Evolutionary conservation across 2,329 filamentous ascomycete genomes (phyloP).

Genomic region (Fusarium liriodendri): DNA sequence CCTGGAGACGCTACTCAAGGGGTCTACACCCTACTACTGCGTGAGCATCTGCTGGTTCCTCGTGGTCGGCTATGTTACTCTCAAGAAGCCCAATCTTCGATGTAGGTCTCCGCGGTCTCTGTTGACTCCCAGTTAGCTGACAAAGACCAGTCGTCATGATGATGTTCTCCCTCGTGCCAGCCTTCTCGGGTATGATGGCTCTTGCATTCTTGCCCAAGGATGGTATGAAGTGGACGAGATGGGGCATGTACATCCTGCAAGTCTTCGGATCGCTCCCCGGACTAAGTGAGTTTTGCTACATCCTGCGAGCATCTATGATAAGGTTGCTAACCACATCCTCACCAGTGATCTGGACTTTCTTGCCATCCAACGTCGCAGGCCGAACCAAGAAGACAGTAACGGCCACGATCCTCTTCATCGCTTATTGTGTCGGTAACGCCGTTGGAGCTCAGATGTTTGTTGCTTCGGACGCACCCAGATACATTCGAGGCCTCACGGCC

Average conservation of each 20-base stretch:
- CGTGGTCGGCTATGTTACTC: neutral
- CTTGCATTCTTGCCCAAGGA: slow-evolving; percentile 44
- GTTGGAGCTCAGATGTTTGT: slow-evolving; percentile 31
- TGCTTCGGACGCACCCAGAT: neutral
- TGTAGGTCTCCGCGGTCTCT: neutral
- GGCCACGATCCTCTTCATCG: slow-evolving; percentile 38
- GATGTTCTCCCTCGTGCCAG: slow-evolving; percentile 37
- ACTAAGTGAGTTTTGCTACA: neutral
- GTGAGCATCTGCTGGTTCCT: neutral
- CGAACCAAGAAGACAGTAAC: slow-evolving; percentile 50
- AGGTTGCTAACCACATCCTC: neutral
- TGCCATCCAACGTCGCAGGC: slow-evolving; percentile 53
- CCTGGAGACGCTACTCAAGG: slow-evolving; percentile 47
- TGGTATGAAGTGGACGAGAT: slow-evolving; percentile 44
- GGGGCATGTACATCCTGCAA: slow-evolving; percentile 48
- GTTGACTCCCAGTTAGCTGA: no score
- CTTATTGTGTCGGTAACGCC: slow-evolving; percentile 39
- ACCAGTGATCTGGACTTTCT: slow-evolving; percentile 48
- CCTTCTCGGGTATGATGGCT: slow-evolving; percentile 47
- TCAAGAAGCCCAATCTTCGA: neutral
- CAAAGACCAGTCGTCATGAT: neutral
- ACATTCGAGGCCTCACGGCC: neutral
- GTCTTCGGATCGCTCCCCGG: slow-evolving; percentile 42
- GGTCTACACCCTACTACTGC: slow-evolving; percentile 42
- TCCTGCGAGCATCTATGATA: neutral